Conservation (phyloP, 345 rosid genomes). For the Salix purpurea region DNA sequence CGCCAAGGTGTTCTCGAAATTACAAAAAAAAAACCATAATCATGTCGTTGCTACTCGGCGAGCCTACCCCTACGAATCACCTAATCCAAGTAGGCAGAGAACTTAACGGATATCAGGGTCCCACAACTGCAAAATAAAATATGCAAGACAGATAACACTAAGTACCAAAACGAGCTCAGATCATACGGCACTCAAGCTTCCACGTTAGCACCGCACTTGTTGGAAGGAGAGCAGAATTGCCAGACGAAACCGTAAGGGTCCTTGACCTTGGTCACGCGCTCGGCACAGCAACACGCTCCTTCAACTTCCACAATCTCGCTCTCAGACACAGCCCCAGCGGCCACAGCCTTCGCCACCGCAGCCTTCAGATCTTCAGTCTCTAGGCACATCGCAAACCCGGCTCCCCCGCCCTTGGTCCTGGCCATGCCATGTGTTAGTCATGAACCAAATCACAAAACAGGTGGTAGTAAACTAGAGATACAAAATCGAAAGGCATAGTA, state of each 20-base stretch:
- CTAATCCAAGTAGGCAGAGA: neutral
- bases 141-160: neutral
- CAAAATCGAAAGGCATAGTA: neutral
- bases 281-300: slow-evolving; percentile 36
- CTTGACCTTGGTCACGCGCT: slow-evolving; percentile 58
- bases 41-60: too few species aligned
- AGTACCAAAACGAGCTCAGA: slow-evolving; percentile 2
- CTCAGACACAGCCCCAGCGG: slow-evolving; percentile 59
- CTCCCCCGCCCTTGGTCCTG: slow-evolving; percentile 31
- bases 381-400: slow-evolving; percentile 31
- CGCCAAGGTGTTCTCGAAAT: too few species aligned
- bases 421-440: neutral
- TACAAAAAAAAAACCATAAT: too few species aligned
- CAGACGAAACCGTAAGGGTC: slow-evolving; percentile 82
- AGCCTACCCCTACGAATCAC: neutral
- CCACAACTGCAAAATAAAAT: neutral
- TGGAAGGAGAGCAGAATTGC: slow-evolving; percentile 49
- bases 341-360: slow-evolving; percentile 60
- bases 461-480: neutral
- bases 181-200: slow-evolving; percentile 43
- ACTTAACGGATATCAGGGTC: neutral
- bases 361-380: slow-evolving; percentile 68
- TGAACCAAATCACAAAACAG: neutral
- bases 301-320: slow-evolving; percentile 44
- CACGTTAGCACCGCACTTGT: slow-evolving; percentile 27